A percentile compares a stretch with the other conserved stretches of the same genome.
Conservation (phyloP, 1,284 basidiomycete species). For the Ustilago shanxiensis region DNA sequence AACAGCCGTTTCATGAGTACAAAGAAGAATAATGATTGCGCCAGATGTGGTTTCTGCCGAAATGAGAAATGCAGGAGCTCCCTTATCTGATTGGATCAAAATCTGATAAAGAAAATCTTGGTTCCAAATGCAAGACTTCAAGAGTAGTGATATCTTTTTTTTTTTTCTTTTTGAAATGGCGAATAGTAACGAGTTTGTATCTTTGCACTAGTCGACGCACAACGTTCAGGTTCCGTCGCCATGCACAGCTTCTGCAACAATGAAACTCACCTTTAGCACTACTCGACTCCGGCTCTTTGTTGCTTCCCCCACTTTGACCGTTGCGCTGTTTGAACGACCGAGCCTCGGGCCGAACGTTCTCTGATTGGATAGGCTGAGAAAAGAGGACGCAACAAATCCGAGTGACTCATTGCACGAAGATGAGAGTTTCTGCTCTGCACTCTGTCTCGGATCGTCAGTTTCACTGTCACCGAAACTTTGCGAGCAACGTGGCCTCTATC, state of each 20-base stretch:
- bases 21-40: too few species aligned
- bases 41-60: background rate
- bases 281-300: too few species aligned
- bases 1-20: background rate
- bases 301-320: too few species aligned
- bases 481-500: conserved; percentile 9
- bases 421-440: background rate
- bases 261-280: too few species aligned
- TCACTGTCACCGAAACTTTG: background rate
- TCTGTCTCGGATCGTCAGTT: background rate
- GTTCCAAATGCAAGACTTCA: background rate
- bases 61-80: background rate
- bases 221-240: conserved; percentile 9
- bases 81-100: conserved; percentile 30
- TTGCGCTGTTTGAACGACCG: too few species aligned
- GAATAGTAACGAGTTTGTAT: background rate
- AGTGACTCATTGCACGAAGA: background rate
- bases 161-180: too few species aligned
- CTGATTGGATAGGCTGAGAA: background rate
- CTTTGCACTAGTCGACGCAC: conserved; percentile 19
- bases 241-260: conserved; percentile 12
- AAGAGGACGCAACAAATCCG: background rate
- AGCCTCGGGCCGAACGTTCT: background rate
- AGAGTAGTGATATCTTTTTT: too few species aligned
- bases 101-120: conserved; percentile 22